Percentiles rank a stretch among this genome's conserved stretches.
phyloP scores from a whole-genome alignment of 495 filamentous ascomycete genomes.

The Penicillium malachiteum region DNA sequence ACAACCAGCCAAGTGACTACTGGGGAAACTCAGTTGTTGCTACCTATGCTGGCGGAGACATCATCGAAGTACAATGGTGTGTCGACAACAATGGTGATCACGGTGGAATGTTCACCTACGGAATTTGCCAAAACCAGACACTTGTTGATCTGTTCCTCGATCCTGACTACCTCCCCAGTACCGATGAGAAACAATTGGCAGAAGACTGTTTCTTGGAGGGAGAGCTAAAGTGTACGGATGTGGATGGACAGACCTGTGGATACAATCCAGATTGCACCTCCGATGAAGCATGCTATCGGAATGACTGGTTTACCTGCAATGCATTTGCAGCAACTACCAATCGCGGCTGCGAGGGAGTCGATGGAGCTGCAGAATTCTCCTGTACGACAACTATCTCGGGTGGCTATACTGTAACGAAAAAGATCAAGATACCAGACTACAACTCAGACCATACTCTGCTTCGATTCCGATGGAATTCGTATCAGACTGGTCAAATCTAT shows the following conservation, averaged over 20 bases:
- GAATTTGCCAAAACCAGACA: slow-evolving; percentile 53
- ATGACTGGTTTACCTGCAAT: slow-evolving; percentile 61
- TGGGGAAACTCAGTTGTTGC: slow-evolving; percentile 48
- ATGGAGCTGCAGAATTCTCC: slow-evolving; percentile 41
- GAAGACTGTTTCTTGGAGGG: slow-evolving; percentile 55
- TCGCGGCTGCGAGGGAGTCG: slow-evolving; percentile 49
- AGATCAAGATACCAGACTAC: slow-evolving; percentile 50
- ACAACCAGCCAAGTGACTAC: slow-evolving; percentile 46
- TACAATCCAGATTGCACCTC: slow-evolving; percentile 51
- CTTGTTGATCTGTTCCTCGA: slow-evolving; percentile 52
- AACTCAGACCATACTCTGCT: slow-evolving; percentile 50
- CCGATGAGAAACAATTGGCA: slow-evolving; percentile 53
- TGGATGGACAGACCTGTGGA: slow-evolving; percentile 50
- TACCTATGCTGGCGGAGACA: slow-evolving; percentile 45
- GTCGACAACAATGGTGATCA: slow-evolving; percentile 60
- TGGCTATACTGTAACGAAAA: slow-evolving; percentile 56
- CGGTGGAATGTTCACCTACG: slow-evolving; percentile 59
- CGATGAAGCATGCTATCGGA: slow-evolving; percentile 49
- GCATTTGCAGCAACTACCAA: slow-evolving; percentile 34
- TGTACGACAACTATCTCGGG: slow-evolving; percentile 54
- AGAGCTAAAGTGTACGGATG: slow-evolving; percentile 50
- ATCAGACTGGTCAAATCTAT: slow-evolving; percentile 57
- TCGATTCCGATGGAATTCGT: slow-evolving; percentile 56
- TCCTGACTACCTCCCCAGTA: slow-evolving; percentile 50
- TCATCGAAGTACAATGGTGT: slow-evolving; percentile 55